Conservation (phyloP, 495 filamentous ascomycete species). For the Tuber aestivum region DNA sequence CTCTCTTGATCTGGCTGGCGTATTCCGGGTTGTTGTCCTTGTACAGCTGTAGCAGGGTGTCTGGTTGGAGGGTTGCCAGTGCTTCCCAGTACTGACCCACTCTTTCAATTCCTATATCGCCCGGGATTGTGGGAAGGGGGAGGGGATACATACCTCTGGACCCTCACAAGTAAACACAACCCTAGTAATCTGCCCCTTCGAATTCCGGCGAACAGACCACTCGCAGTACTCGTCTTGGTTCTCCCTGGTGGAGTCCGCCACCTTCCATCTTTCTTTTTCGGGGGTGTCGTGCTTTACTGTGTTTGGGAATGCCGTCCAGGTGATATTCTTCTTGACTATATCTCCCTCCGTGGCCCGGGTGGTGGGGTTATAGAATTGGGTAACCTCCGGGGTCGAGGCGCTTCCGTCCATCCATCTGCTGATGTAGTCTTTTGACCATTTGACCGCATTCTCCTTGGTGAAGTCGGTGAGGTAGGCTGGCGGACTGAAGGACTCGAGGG, state of each 20-base stretch:
- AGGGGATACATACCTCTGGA: constrained; percentile 12
- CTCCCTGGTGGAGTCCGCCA: constrained; percentile 4
- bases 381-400: neutral
- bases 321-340: neutral
- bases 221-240: constrained; percentile 22
- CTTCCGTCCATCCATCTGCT: neutral
- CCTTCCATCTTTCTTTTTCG: constrained; percentile 13
- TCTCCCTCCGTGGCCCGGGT: neutral
- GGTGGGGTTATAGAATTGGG: constrained; percentile 18
- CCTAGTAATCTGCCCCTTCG: constrained; percentile 9
- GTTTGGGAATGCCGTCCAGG: constrained; percentile 16
- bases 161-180: constrained; percentile 21
- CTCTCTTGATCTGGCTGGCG: constrained; percentile 14
- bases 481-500: neutral
- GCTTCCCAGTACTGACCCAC: constrained; percentile 15
- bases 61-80: constrained; percentile 8
- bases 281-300: constrained; percentile 1
- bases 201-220: constrained; percentile 16
- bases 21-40: constrained; percentile 17
- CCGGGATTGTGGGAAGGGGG: neutral
- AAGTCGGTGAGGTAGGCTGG: constrained; percentile 16
- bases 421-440: constrained; percentile 13
- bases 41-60: constrained; percentile 14
- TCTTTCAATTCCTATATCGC: neutral
- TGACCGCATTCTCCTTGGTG: constrained; percentile 12